These are phyloP conservation scores for Schwanniomyces polymorphus DNA, from an alignment of 805 yeast genomes.

Conservation along the genomic window DNA sequence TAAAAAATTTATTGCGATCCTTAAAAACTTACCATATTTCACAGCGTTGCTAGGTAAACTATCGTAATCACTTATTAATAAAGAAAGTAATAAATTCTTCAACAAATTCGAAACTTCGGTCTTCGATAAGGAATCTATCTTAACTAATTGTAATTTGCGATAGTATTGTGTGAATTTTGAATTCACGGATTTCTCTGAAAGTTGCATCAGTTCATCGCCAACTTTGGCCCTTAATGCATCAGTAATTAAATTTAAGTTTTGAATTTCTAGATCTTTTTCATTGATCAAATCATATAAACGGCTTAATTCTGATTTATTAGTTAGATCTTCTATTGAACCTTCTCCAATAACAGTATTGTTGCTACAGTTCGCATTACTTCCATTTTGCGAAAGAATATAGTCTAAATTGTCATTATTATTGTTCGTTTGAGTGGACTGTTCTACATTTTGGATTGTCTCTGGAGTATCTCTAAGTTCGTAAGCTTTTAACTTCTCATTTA, in stretches of 20 bases:
- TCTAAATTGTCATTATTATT: background rate
- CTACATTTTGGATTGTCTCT: background rate
- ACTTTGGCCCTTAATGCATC: constrained; percentile 7
- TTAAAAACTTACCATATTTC: constrained; percentile 26
- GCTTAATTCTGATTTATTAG: constrained; percentile 4
- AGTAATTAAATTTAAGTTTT: background rate
- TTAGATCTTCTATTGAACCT: background rate
- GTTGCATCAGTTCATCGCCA: constrained; percentile 12
- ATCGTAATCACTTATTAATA: constrained; percentile 29
- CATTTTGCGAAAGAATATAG: background rate
- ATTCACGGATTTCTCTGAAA: constrained; percentile 17
- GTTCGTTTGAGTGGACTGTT: background rate
- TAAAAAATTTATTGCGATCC: constrained; percentile 24
- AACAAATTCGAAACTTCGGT: constrained; percentile 29
- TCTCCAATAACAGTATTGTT: background rate
- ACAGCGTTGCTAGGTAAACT: constrained; percentile 24
- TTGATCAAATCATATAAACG: background rate
- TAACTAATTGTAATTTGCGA: constrained; percentile 21
- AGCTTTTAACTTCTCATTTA: background rate
- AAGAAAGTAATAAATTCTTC: constrained; percentile 33
- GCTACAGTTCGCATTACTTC: background rate
- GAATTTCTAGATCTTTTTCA: background rate
- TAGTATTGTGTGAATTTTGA: constrained; percentile 23
- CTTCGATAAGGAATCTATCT: constrained; percentile 28
- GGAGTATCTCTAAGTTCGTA: background rate